Percentiles rank a stretch among this genome's conserved stretches.
Conservation (phyloP, 2,329 filamentous ascomycete genomes). For the Stagonosporopsis vannaccii region DNA sequence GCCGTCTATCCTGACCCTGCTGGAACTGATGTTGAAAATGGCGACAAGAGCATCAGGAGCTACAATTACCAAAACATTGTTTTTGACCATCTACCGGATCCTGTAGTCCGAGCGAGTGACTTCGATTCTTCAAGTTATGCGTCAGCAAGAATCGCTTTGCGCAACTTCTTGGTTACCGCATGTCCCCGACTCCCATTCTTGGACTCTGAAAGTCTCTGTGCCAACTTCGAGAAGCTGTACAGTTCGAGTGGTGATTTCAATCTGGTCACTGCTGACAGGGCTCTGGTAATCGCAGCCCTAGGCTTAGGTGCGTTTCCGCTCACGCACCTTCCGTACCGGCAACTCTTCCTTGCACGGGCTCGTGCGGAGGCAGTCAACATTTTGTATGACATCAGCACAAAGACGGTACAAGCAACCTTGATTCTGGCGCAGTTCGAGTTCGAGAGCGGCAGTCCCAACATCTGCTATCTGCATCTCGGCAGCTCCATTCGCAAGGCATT, state of each 20-base stretch:
- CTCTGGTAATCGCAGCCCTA: constrained; percentile 3
- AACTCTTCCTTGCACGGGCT: constrained; percentile 7
- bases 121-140: constrained; percentile 3
- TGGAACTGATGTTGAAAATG: constrained; percentile 7
- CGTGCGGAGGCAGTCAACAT: constrained; percentile 8
- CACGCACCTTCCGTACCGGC: not conserved
- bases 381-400: constrained; percentile 12
- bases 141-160: constrained; percentile 9
- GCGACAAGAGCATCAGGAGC: constrained; percentile 11
- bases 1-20: constrained; percentile 1
- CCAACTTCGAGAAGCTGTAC: constrained; percentile 9
- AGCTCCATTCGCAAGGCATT: constrained; percentile 17
- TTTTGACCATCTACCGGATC: constrained; percentile 12
- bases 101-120: not conserved
- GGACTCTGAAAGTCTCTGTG: not conserved
- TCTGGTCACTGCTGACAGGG: not conserved
- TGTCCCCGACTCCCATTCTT: constrained; percentile 12
- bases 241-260: not conserved
- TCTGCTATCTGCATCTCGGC: constrained; percentile 19
- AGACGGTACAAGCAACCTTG: constrained; percentile 8
- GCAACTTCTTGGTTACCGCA: constrained; percentile 14
- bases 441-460: constrained; percentile 15
- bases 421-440: constrained; percentile 16
- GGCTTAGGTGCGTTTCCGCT: constrained; percentile 8
- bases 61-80: constrained; percentile 19